These are phyloP conservation scores for Pichia sp. DNA, from an alignment of 1,139 yeast genomes.

Conservation along the genomic window DNA sequence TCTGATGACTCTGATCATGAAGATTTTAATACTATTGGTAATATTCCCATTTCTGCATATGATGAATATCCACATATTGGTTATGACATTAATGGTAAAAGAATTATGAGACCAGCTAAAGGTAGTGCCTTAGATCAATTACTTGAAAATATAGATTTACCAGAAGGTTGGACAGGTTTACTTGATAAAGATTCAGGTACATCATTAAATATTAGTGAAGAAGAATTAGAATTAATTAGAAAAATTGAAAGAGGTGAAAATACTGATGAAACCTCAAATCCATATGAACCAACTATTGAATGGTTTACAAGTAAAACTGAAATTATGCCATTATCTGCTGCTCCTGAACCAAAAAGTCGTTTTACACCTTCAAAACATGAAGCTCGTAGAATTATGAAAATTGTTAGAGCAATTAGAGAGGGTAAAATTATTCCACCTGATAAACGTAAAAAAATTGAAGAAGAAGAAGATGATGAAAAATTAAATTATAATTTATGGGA, in stretches of 20 bases:
- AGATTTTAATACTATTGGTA: slow-evolving; percentile 83
- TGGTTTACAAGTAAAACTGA: slow-evolving; percentile 89
- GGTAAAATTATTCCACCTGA: slow-evolving; percentile 85
- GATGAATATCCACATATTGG: slow-evolving; percentile 98
- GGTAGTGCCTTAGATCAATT: slow-evolving; percentile 90
- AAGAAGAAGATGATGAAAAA: slow-evolving; percentile 37
- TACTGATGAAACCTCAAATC: slow-evolving; percentile 74
- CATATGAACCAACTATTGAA: slow-evolving; percentile 90
- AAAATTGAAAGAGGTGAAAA: slow-evolving; percentile 82
- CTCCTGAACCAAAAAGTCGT: slow-evolving; percentile 95
- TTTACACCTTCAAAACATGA: slow-evolving; percentile 96
- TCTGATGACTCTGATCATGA: slow-evolving; percentile 90
- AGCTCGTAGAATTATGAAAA: slow-evolving; percentile 93
- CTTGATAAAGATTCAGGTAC: slow-evolving; percentile 86
- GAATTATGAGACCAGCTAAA: slow-evolving; percentile 98
- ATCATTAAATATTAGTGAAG: slow-evolving; percentile 77
- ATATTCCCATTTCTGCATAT: slow-evolving; percentile 85
- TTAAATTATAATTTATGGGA: slow-evolving; percentile 80
- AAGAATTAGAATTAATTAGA: slow-evolving; percentile 82
- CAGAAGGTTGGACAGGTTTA: slow-evolving; percentile 98
- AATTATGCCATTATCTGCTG: slow-evolving; percentile 88
- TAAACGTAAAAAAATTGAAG: slow-evolving; percentile 43
- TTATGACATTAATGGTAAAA: slow-evolving; percentile 92
- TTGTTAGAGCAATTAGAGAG: slow-evolving; percentile 92
- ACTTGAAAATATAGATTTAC: slow-evolving; percentile 84